Base-by-base conservation (phyloP, 208 protist species). In the Wallacemonas sp. region DNA sequence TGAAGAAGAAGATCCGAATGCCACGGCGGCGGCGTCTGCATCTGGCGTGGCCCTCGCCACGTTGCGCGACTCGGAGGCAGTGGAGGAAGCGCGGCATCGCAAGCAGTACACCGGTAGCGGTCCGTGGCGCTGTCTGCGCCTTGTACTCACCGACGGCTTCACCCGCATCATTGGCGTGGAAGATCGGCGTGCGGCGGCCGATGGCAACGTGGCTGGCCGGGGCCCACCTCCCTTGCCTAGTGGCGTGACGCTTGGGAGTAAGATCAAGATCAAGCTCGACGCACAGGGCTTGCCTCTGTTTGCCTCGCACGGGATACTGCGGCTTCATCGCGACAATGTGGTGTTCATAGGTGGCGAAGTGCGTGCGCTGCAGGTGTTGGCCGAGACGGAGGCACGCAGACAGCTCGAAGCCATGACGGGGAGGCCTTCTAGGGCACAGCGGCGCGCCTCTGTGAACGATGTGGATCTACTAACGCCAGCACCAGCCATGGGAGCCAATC, bases 71-170 rank as follows among this genome's bases (percentile, higher is more conserved):
- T 66, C 72, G 26, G 68, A 75, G 33, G 73, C 65, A 27, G 62
- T 73, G 26, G 75, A 88, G 21, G 67, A 71, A 33, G 70, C 70
- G 0, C 69, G 58, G 11, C 64, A 66, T 0, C 66, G 65, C 24
- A 62, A 74, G 8, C 58, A 63, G 17, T 31, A 62, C 21, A 28
- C 22, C 6, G 49, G 44, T 8, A 68, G 70, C 22, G 74, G 72
- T 1, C 77, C 70, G 36, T 79, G 74, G 75, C 79, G 83, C 1
- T 73, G 70, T 33, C 72, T 90, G 4, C 66, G 61, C 15, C 49
- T 93, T 1, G 68, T 75, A 24, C 56, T 93, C 11, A 84, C 84
- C 0, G 84, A 90, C 49, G 87, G 87, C n/a, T 90, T 85, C 36
- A 79, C 77, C n/a, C 81, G 84, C 26, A 41, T 87, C 1, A 49